Percentiles rank a stretch among this genome's conserved stretches.
Conservation (phyloP, 2,329 filamentous ascomycete genomes). For the Penicillium sp. region DNA sequence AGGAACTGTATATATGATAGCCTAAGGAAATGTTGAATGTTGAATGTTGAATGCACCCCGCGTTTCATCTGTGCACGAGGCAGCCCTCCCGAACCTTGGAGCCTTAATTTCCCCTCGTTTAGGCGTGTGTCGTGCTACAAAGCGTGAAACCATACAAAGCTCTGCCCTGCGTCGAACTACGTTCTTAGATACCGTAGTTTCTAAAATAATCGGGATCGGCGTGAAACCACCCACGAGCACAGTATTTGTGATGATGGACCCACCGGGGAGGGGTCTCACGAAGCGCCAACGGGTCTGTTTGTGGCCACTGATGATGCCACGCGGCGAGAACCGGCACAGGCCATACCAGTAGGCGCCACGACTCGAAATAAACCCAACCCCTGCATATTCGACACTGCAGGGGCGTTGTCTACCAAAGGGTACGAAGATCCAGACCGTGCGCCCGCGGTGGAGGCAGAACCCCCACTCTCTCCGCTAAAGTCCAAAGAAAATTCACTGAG, state of each 20-base stretch:
- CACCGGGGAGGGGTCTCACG: background rate
- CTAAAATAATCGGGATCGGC: background rate
- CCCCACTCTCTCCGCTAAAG: slow-evolving; percentile 3
- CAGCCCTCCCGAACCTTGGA: background rate
- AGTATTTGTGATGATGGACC: background rate
- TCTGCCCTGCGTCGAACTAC: no score
- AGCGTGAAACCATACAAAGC: no score
- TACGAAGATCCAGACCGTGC: slow-evolving; percentile 10
- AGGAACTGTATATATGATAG: background rate
- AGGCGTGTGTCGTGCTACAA: background rate
- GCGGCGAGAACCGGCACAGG: background rate
- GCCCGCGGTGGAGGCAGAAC: background rate
- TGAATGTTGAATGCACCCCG: background rate
- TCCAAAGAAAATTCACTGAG: slow-evolving; percentile 1
- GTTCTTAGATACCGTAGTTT: background rate
- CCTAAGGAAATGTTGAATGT: background rate
- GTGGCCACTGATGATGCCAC: background rate
- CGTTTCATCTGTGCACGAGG: background rate
- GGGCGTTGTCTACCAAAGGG: background rate
- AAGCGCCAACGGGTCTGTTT: background rate
- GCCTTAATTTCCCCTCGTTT: background rate
- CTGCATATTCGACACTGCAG: slow-evolving; percentile 19
- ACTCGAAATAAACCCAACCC: slow-evolving; percentile 1
- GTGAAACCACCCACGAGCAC: background rate
- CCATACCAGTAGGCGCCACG: background rate